phyloP scores from a whole-genome alignment of 2,329 filamentous ascomycete genomes.

The Lachnellula arida region DNA sequence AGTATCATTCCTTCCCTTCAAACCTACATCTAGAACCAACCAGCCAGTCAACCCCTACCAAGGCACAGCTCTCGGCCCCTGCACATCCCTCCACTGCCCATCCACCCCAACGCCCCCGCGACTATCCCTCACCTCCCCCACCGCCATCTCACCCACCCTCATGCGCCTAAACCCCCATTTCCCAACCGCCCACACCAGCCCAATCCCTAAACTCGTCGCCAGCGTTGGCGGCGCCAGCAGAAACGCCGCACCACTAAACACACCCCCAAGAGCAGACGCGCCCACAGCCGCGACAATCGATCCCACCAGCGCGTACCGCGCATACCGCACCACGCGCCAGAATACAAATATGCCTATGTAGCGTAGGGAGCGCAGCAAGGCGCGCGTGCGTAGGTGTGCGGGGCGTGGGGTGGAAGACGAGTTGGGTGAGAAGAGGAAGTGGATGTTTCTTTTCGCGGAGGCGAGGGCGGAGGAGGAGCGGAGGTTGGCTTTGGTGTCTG shows the following conservation, averaged over 20 bases:
- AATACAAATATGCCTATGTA: constrained; percentile 30
- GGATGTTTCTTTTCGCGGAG: constrained; percentile 25
- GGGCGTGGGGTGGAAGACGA: constrained; percentile 22
- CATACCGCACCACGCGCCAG: constrained; percentile 32
- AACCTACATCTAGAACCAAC: too few species aligned
- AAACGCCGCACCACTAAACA: constrained; percentile 27
- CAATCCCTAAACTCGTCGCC: constrained; percentile 24
- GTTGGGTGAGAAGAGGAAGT: constrained; percentile 27
- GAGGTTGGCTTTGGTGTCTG: constrained; percentile 26
- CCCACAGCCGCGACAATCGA: constrained; percentile 27
- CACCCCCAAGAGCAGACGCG: constrained; percentile 27
- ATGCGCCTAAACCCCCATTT: constrained; percentile 32
- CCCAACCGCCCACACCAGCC: constrained; percentile 26
- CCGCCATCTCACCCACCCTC: too few species aligned
- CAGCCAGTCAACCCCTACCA: constrained; percentile 28
- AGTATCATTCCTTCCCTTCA: too few species aligned
- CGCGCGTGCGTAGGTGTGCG: constrained; percentile 28
- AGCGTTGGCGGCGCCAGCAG: constrained; percentile 30
- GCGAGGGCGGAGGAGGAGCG: constrained; percentile 26
- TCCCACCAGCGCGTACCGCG: constrained; percentile 30
- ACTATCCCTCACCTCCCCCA: too few species aligned
- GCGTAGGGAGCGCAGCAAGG: constrained; percentile 27
- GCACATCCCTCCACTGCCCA: constrained; percentile 30
- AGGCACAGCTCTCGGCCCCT: constrained; percentile 27
- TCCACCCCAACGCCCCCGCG: constrained; percentile 20